Conservation (phyloP, 1,284 basidiomycete genomes). For the Calocybe gambosa region DNA sequence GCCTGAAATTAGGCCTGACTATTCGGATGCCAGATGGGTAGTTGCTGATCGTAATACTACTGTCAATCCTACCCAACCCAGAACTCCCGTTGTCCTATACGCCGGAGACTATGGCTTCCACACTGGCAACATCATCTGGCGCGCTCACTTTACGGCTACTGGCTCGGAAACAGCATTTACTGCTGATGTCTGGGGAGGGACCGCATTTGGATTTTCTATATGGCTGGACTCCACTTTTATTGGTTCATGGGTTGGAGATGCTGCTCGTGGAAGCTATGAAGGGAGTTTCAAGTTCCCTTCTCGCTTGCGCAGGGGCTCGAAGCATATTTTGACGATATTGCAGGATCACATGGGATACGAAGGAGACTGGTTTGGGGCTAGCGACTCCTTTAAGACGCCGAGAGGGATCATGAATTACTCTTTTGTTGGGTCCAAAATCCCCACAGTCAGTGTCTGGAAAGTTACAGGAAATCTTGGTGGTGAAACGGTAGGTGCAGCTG, state of each 20-base stretch:
- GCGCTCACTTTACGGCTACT: constrained; percentile 40
- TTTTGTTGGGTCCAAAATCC: constrained; percentile 32
- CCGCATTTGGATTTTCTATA: constrained; percentile 41
- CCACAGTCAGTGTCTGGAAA: constrained; percentile 37
- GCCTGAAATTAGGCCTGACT: constrained; percentile 28
- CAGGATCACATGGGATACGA: constrained; percentile 53
- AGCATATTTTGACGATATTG: constrained; percentile 44
- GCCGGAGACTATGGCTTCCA: constrained; percentile 51
- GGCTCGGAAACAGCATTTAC: constrained; percentile 36
- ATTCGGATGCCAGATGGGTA: constrained; percentile 33
- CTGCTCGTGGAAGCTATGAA: constrained; percentile 26
- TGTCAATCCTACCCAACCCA: constrained; percentile 30
- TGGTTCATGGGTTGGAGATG: constrained; percentile 42
- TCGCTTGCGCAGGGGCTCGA: constrained; percentile 21
- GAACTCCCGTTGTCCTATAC: constrained; percentile 38
- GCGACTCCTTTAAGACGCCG: constrained; percentile 38
- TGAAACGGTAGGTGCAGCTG: constrained; percentile 30
- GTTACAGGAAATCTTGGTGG: constrained; percentile 44
- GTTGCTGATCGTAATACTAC: constrained; percentile 31
- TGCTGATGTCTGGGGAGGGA: constrained; percentile 37
- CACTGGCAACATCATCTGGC: constrained; percentile 50
- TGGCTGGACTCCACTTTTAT: constrained; percentile 45
- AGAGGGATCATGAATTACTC: constrained; percentile 39
- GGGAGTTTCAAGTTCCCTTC: constrained; percentile 31
- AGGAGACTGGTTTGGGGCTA: constrained; percentile 34